Evolutionary conservation across 441 rosid species (phyloP).

Genomic region (Hura crepitans): DNA sequence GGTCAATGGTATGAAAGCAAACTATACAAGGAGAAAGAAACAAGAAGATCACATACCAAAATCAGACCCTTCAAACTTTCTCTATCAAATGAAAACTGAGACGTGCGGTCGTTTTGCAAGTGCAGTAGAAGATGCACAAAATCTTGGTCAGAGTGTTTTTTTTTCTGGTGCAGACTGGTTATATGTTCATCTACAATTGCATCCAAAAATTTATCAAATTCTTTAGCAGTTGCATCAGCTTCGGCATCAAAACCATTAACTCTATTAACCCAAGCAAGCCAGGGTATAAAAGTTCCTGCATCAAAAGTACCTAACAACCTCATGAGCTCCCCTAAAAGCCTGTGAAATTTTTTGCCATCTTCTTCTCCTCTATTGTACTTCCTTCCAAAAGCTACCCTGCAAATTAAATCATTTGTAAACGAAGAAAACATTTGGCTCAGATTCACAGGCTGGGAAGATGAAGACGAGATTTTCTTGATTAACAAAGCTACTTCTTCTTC

Average conservation of each 20-base stretch:
- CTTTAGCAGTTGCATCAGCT: slow-evolving; percentile 29
- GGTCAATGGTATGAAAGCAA: too few species aligned
- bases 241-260: slow-evolving; percentile 41
- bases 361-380: slow-evolving; percentile 30
- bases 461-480: slow-evolving; percentile 12
- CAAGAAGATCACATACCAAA: not conserved
- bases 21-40: not conserved
- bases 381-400: slow-evolving; percentile 33
- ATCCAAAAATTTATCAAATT: slow-evolving; percentile 42
- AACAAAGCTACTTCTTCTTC: slow-evolving; percentile 31
- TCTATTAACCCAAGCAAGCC: slow-evolving; percentile 38
- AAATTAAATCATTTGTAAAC: slow-evolving; percentile 25
- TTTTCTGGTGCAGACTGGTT: not conserved
- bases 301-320: slow-evolving; percentile 42
- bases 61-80: slow-evolving; percentile 7
- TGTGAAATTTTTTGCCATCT: slow-evolving; percentile 33
- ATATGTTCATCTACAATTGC: slow-evolving; percentile 38
- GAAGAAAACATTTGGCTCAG: slow-evolving; percentile 25
- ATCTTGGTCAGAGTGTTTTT: slow-evolving; percentile 4
- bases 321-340: slow-evolving; percentile 39
- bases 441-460: slow-evolving; percentile 13
- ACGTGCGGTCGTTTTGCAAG: slow-evolving; percentile 21
- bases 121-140: slow-evolving; percentile 35
- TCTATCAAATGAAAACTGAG: slow-evolving; percentile 21
- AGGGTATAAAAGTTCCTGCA: slow-evolving; percentile 47